A percentile compares a stretch with the other conserved stretches of the same genome.
Evolutionary conservation across 2,329 filamentous ascomycete genomes (phyloP).

Genomic region (Aspergillus caelatus): DNA sequence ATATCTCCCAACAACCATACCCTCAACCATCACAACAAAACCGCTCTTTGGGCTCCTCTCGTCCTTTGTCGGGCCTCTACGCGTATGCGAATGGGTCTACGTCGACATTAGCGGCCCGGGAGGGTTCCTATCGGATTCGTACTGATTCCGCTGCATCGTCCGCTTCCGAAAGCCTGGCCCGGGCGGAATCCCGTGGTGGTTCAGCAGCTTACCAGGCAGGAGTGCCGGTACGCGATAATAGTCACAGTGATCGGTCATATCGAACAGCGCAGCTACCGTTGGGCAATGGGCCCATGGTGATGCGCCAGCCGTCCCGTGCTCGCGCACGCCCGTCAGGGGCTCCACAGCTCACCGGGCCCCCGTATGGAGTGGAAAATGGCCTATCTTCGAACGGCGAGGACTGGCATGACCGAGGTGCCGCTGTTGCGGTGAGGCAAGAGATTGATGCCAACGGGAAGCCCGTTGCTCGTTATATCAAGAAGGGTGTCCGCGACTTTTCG

Average conservation of each 20-base stretch:
- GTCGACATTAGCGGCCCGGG: conserved; percentile 41
- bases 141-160: conserved; percentile 63
- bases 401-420: conserved; percentile 95
- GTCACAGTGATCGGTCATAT: conserved; percentile 70
- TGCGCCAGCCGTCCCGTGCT: conserved; percentile 75
- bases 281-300: conserved; percentile 67
- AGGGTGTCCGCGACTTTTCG: conserved; percentile 94
- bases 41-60: conserved; percentile 39
- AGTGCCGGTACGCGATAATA: conserved; percentile 68
- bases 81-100: conserved; percentile 50
- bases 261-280: conserved; percentile 60
- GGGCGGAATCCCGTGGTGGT: conserved; percentile 66
- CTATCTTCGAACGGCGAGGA: conserved; percentile 75
- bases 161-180: conserved; percentile 57
- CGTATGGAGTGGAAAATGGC: conserved; percentile 61
- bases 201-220: conserved; percentile 61
- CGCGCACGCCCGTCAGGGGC: conserved; percentile 54
- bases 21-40: conserved; percentile 31
- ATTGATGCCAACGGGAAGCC: conserved; percentile 82
- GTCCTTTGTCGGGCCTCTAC: conserved; percentile 54
- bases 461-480: conserved; percentile 83
- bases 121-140: conserved; percentile 57
- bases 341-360: conserved; percentile 42
- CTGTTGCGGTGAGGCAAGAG: conserved; percentile 78
- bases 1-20: conserved; percentile 38